Conservation (phyloP, 805 yeast genomes). For the Pichia membranifaciens region DNA sequence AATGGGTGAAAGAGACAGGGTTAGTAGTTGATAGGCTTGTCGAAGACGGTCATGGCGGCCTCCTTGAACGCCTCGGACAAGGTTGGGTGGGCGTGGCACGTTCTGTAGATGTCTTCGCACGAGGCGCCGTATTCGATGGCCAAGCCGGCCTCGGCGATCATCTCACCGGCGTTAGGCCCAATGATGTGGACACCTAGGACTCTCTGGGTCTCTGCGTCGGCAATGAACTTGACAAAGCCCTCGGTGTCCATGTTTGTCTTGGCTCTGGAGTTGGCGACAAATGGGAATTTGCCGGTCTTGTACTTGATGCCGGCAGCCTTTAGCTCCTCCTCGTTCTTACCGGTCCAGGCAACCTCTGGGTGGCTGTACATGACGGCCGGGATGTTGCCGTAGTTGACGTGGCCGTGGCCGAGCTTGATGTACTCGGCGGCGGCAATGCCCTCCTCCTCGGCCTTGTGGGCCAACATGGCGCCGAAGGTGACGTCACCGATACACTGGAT, state of each 20-base stretch:
- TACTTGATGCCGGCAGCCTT: slow-evolving; percentile 79
- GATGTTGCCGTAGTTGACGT: slow-evolving; percentile 95
- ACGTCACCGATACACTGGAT: slow-evolving; percentile 98
- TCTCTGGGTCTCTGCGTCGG: slow-evolving; percentile 97
- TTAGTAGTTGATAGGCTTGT: slow-evolving; percentile 84
- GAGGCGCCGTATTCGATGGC: slow-evolving; percentile 99
- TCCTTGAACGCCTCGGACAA: slow-evolving; percentile 97
- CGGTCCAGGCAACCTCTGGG: slow-evolving; percentile 99
- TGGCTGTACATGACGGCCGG: slow-evolving; percentile 99
- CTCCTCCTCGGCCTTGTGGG: slow-evolving; percentile 99
- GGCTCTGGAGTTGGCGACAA: slow-evolving; percentile 98
- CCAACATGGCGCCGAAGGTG: slow-evolving; percentile 98
- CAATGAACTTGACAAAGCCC: slow-evolving; percentile 92
- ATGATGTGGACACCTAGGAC: slow-evolving; percentile 93
- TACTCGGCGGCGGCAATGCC: slow-evolving; percentile 98
- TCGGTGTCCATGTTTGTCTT: slow-evolving; percentile 96
- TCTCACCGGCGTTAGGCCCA: slow-evolving; percentile 99
- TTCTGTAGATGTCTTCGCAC: slow-evolving; percentile 95
- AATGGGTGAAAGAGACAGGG: neutral
- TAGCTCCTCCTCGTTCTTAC: slow-evolving; percentile 62
- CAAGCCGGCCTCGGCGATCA: slow-evolving; percentile 97
- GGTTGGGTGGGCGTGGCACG: slow-evolving; percentile 99
- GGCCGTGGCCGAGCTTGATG: slow-evolving; percentile 91
- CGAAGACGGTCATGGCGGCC: slow-evolving; percentile 90
- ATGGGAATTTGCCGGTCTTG: slow-evolving; percentile 97